phyloP scores from a whole-genome alignment of 306 rosid genomes.

The Cicer chorassanicum region DNA sequence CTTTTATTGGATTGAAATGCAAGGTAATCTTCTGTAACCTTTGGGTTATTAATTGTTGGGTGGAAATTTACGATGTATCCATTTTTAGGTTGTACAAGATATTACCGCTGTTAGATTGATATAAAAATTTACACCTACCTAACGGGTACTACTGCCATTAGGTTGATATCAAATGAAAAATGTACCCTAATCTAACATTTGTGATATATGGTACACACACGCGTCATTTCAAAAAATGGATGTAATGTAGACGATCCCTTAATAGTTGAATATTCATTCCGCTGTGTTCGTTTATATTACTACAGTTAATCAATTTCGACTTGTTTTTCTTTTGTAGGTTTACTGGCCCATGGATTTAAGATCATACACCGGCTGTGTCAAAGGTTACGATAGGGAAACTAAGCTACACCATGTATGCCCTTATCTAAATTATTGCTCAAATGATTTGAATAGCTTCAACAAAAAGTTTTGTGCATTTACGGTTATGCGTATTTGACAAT shows the following conservation, averaged over 20 bases:
- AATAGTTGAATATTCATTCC: conserved; percentile 4
- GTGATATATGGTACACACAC: background rate
- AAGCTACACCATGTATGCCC: conserved; percentile 74
- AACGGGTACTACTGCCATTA: background rate
- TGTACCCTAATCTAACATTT: background rate
- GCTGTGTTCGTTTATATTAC: conserved; percentile 38
- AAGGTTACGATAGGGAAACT: conserved; percentile 62
- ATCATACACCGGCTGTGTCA: conserved; percentile 71
- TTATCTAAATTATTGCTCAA: conserved; percentile 18
- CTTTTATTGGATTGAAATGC: conserved; percentile 84
- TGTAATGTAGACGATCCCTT: background rate
- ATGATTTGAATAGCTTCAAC: conserved; percentile 23
- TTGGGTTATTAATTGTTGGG: conserved; percentile 16
- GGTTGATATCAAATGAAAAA: background rate
- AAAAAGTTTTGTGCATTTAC: conserved; percentile 12
- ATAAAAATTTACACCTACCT: background rate
- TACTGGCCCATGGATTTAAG: conserved; percentile 93
- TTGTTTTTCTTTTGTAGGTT: conserved; percentile 62
- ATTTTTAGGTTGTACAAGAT: background rate
- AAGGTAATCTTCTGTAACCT: conserved; percentile 67
- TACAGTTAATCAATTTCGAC: conserved; percentile 23
- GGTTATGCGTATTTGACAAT: conserved; percentile 14
- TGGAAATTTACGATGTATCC: background rate
- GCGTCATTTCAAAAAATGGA: background rate
- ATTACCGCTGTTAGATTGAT: background rate